These are phyloP conservation scores for Myriosclerotinia scirpicola DNA, from an alignment of 2,329 filamentous ascomycete species.

Conservation along the genomic window DNA sequence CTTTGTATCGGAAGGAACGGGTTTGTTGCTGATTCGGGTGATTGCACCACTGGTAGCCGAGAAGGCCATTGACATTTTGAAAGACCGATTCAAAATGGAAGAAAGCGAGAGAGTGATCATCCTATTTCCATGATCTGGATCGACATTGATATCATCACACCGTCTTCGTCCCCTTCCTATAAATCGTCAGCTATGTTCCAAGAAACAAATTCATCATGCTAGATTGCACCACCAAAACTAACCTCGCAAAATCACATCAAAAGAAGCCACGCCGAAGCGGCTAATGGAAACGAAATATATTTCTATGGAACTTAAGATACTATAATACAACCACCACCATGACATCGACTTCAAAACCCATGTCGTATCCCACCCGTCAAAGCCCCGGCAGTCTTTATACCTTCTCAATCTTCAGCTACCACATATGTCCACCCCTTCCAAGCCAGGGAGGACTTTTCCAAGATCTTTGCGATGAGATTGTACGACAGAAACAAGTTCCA, in stretches of 20 bases:
- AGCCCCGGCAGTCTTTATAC: neutral
- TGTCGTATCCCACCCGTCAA: neutral
- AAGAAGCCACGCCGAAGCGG: neutral
- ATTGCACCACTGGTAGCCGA: no score
- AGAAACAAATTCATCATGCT: no score
- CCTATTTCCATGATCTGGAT: neutral
- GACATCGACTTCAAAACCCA: neutral
- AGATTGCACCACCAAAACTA: neutral
- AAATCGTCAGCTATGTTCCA: neutral
- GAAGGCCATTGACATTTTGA: no score
- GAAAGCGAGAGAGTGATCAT: no score
- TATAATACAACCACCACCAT: neutral
- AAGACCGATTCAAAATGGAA: no score
- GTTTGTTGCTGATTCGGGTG: no score
- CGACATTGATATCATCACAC: neutral
- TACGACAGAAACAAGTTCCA: neutral
- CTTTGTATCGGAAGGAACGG: no score
- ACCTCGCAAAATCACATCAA: neutral
- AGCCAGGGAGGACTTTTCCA: no score
- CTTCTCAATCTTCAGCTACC: neutral
- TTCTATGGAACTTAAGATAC: neutral
- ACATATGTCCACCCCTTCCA: no score
- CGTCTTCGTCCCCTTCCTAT: neutral
- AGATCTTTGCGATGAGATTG: no score
- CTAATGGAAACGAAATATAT: neutral